Evolutionary conservation across 1,139 yeast species (phyloP), one percentile per base, ranked within the genome.

Genomic region (Taphrina flavorubra): DNA sequence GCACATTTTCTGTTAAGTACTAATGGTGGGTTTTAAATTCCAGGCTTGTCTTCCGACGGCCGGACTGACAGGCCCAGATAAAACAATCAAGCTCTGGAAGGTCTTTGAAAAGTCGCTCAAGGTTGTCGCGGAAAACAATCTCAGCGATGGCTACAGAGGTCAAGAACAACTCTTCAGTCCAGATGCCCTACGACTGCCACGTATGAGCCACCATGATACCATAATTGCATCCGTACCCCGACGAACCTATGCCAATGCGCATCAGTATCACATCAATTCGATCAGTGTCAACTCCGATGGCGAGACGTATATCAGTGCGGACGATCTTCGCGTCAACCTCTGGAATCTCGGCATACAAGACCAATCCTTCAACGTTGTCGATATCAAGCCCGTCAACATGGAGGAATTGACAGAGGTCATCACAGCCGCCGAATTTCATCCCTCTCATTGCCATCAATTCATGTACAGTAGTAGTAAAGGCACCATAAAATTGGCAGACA

Each of bases 391-490:
- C 6, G 90, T 94, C 20, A 92, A 92, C 79, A 95, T 95, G 99
- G 99, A 95, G 81, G 99, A 95, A 79, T 85, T 95, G 76, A 94
- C 99, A 14, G 99, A 95, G 79, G 99, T 95, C 68, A 94, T 95
- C 74, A 95, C 99, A n/a, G 86, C 95, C 75, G 96, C 98, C 2
- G 97, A 92, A 78, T 94, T 95, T 81, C 99, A 95, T 78, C 99
- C 99, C 16, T 81, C 82, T 68, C 88, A 89, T 77, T 95, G 99
- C 82, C 94, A 94, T 78, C 82, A 90, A 76, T 94, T 95, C 79
- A 92, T 94, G 95, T 94, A 94, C 80, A 88, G 97, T n/a, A 89
- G 96, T 14, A 89, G 96, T 63, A 94, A 94, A 78, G 99, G 99
- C 70, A 90, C 97, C 56, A 91, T 95, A 74, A 92, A 95, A 80